Evolutionary conservation across 192 early-diverging fungal species (phyloP).

Genomic region (Podochytrium sp.): DNA sequence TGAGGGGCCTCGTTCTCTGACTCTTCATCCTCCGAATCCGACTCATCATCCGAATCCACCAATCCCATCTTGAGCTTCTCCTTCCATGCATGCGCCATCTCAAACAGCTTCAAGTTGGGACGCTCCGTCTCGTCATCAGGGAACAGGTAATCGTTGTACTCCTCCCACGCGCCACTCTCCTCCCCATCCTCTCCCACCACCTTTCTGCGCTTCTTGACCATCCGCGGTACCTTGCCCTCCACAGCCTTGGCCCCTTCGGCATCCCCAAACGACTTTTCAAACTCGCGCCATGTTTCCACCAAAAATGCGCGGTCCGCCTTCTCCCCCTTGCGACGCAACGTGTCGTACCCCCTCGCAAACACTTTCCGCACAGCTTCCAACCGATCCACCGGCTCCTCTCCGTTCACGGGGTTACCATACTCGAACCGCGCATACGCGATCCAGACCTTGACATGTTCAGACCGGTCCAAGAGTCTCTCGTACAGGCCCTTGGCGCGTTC

Average conservation of each 20-base stretch:
- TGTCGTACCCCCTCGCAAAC: conserved; percentile 75
- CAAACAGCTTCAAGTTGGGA: conserved; percentile 87
- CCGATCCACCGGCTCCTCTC: conserved; percentile 41
- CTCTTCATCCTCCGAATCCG: conserved; percentile 35
- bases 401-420: conserved; percentile 63
- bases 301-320: conserved; percentile 90
- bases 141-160: conserved; percentile 99
- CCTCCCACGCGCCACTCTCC: conserved; percentile 77
- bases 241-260: conserved; percentile 56
- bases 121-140: conserved; percentile 91
- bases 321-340: conserved; percentile 66
- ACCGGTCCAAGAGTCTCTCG: conserved; percentile 79
- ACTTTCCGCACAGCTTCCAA: conserved; percentile 67
- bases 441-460: conserved; percentile 94
- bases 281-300: conserved; percentile 90
- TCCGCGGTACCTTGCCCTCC: conserved; percentile 79
- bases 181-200: conserved; percentile 57
- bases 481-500: conserved; percentile 80
- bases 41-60: conserved; percentile 29
- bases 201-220: conserved; percentile 87
- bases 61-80: conserved; percentile 37
- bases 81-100: conserved; percentile 77
- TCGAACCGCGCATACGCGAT: conserved; percentile 95
- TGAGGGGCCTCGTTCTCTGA: conserved; percentile 2
- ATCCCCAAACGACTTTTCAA: conserved; percentile 68